Conservation (phyloP, 805 yeast species). For the Saccharomycopsis sp. region DNA sequence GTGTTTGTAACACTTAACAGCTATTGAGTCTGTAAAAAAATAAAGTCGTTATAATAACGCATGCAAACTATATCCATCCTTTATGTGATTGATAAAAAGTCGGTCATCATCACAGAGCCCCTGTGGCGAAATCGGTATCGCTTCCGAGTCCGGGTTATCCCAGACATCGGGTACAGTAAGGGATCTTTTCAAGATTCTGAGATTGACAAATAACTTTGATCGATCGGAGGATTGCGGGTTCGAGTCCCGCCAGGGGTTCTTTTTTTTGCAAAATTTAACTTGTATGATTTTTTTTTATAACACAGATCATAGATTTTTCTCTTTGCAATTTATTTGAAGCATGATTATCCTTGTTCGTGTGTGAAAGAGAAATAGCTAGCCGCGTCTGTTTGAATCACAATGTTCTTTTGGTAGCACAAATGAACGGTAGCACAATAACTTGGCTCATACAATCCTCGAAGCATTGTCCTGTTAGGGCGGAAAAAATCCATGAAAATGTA, state of each 20-base stretch:
- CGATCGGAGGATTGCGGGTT: slow-evolving; percentile 24
- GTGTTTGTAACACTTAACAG: no score
- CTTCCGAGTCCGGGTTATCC: slow-evolving; percentile 23
- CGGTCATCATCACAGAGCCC: no score
- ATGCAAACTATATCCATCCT: no score
- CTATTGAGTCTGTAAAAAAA: no score
- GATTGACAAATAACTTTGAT: slow-evolving; percentile 2
- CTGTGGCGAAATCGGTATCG: slow-evolving; percentile 23
- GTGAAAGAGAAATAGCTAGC: no score
- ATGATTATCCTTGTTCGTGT: background rate
- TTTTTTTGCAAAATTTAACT: no score
- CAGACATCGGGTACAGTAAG: background rate
- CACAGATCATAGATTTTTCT: background rate
- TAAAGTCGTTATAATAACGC: no score
- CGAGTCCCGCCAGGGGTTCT: slow-evolving; percentile 22
- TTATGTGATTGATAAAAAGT: no score
- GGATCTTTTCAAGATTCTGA: background rate
- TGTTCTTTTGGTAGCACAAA: background rate
- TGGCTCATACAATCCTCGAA: background rate
- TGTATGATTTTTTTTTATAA: no score
- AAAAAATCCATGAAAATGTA: slow-evolving; percentile 1
- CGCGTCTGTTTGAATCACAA: no score
- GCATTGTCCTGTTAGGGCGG: background rate
- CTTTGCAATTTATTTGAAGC: background rate
- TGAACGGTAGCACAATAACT: background rate